Evolutionary conservation across 2,329 filamentous ascomycete species (phyloP).

Genomic region (Colletotrichum limetticola): DNA sequence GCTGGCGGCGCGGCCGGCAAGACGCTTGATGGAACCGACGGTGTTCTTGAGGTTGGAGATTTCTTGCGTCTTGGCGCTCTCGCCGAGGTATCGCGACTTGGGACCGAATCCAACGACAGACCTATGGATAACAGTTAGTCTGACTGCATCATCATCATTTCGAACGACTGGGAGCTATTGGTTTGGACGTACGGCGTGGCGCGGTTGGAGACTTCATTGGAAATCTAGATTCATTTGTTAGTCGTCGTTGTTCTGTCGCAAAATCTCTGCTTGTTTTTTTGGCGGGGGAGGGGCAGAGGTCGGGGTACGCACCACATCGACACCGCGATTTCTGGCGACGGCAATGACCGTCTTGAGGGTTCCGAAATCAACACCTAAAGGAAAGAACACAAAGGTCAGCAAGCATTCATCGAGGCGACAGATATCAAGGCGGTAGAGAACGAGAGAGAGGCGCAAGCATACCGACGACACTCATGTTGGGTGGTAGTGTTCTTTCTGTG

Average conservation of each 20-base stretch:
- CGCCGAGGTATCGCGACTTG: slow-evolving; percentile 93
- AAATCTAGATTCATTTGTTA: slow-evolving; percentile 71
- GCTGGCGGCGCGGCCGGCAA: slow-evolving; percentile 85
- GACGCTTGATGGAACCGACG: slow-evolving; percentile 89
- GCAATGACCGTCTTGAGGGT: slow-evolving; percentile 97
- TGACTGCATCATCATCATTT: slow-evolving; percentile 35
- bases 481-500: slow-evolving; percentile 38
- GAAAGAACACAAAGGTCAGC: slow-evolving; percentile 33
- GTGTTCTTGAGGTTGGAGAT: slow-evolving; percentile 99
- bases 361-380: slow-evolving; percentile 88
- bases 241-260: slow-evolving; percentile 29
- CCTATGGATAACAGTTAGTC: slow-evolving; percentile 56
- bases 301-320: slow-evolving; percentile 88
- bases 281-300: slow-evolving; percentile 31
- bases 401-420: neutral
- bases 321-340: slow-evolving; percentile 97
- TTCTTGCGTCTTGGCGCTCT: slow-evolving; percentile 97
- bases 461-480: slow-evolving; percentile 68
- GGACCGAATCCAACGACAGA: slow-evolving; percentile 95
- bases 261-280: slow-evolving; percentile 7
- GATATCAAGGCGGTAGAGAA: neutral
- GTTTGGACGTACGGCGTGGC: slow-evolving; percentile 87
- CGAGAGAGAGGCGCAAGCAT: slow-evolving; percentile 40
- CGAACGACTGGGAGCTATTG: slow-evolving; percentile 3
- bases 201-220: slow-evolving; percentile 99